Evolutionary conservation across 2,329 filamentous ascomycete species (phyloP), one percentile per base, ranked within the genome.

Genomic region (Zymoseptoria tritici): DNA sequence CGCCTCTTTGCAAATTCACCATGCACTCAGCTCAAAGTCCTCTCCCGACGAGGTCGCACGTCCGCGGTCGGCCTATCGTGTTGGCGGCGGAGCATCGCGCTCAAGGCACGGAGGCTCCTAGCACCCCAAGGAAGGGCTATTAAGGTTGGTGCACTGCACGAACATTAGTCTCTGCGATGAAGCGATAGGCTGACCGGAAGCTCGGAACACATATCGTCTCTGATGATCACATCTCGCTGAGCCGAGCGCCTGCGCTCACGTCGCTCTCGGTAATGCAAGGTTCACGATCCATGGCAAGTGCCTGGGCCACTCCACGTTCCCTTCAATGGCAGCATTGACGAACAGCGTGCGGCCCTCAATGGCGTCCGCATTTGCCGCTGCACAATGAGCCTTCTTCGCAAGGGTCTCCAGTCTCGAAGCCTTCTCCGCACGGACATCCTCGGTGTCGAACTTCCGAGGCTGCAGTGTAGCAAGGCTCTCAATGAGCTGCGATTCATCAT

Each of bases 281-380:
- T 83, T 78, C 4, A 85, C 70, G 2, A 85, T 19, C 81, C 81
- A 86, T 0, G 81, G 79, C 16, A 77, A 68, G 50, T 86, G 81
- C 9, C 71, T 65, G 9, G 76, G 74, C n/a, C 68, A 59, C 19
- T 79, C 76, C 2, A 74, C 63, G 7, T 60, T 60, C 1, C 79
- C 75, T 71, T 83, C 74, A 24, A 85, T 79, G 0, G 84, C 75
- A 1, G 83, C 83, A 68, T 86, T 87, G 9, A 87, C 74, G 66
- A 86, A 85, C 6, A 86, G 67, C 0, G 83, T 86, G 59, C 83
- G 74, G n/a, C 70, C 63, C 0, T 77, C 77, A 2, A 52, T 55
- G 29, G 71, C 53, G 0, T 79, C n/a, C 1, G 64, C 66, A 26
- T 52, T 22, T 20, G 22, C 19, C 13, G 56, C 49, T 29, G 29